Conservation (phyloP, 1,139 yeast species). For the Nakaseomyces uthaithaninus region DNA sequence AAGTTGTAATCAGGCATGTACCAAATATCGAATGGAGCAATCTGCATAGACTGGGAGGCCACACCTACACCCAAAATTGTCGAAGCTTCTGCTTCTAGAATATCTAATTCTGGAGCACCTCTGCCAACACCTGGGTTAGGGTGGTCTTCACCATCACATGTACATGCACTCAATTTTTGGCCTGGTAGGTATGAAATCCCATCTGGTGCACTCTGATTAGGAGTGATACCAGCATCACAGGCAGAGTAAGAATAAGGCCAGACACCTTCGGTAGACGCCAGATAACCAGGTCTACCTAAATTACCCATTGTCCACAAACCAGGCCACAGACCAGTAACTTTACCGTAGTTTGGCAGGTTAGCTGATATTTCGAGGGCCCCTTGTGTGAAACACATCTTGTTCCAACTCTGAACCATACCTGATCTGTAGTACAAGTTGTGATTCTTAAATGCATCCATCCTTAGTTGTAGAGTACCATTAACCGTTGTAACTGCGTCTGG, state of each 20-base stretch:
- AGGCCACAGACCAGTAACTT: slow-evolving; percentile 76
- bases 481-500: slow-evolving; percentile 72
- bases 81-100: slow-evolving; percentile 64
- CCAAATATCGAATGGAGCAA: slow-evolving; percentile 86
- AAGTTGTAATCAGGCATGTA: slow-evolving; percentile 72
- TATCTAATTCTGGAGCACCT: slow-evolving; percentile 88
- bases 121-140: slow-evolving; percentile 75
- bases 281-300: slow-evolving; percentile 73
- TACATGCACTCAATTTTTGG: slow-evolving; percentile 59
- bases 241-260: slow-evolving; percentile 83
- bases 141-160: slow-evolving; percentile 69
- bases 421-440: slow-evolving; percentile 70
- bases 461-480: slow-evolving; percentile 56
- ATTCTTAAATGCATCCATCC: slow-evolving; percentile 65
- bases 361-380: slow-evolving; percentile 67
- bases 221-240: slow-evolving; percentile 84
- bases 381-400: slow-evolving; percentile 70
- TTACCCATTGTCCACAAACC: slow-evolving; percentile 88
- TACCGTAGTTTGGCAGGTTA: slow-evolving; percentile 61
- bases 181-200: slow-evolving; percentile 77
- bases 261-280: slow-evolving; percentile 73
- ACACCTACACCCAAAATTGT: slow-evolving; percentile 46
- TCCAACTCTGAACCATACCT: slow-evolving; percentile 84
- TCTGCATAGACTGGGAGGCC: slow-evolving; percentile 74
- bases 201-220: slow-evolving; percentile 78